Percentiles rank a stretch among this genome's conserved stretches.
These are phyloP conservation scores for Tilletia setariae DNA, from an alignment of 1,284 basidiomycete genomes.

Conservation along the genomic window DNA sequence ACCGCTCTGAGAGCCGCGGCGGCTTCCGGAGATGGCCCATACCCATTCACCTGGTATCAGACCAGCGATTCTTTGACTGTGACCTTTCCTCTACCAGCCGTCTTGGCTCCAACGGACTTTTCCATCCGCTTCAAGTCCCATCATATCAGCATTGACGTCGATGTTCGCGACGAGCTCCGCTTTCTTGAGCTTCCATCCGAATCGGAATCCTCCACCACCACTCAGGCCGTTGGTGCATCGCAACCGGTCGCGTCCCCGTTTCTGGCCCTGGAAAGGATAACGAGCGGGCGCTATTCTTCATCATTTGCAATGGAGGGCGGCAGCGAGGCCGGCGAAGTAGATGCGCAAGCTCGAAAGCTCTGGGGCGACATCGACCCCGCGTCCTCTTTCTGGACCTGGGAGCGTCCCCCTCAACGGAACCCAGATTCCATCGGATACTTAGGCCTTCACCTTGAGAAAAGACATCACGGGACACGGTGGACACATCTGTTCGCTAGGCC, in stretches of 20 bases:
- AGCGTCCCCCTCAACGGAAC: slow-evolving; percentile 20
- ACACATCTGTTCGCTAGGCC: slow-evolving; percentile 67
- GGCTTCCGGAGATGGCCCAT: slow-evolving; percentile 23
- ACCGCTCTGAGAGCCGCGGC: not conserved
- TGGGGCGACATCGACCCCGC: slow-evolving; percentile 42
- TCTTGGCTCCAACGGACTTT: slow-evolving; percentile 39
- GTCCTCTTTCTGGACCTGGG: slow-evolving; percentile 40
- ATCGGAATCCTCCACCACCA: slow-evolving; percentile 69
- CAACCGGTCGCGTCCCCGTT: not conserved
- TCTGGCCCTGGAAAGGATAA: not conserved
- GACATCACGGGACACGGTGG: slow-evolving; percentile 69
- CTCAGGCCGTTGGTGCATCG: slow-evolving; percentile 54
- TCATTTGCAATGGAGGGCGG: not conserved
- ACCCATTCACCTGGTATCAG: slow-evolving; percentile 86
- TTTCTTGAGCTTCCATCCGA: slow-evolving; percentile 64
- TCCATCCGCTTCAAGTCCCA: slow-evolving; percentile 64
- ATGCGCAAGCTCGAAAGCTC: slow-evolving; percentile 31
- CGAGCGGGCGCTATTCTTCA: not conserved
- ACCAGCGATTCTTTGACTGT: slow-evolving; percentile 75
- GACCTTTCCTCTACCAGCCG: slow-evolving; percentile 73
- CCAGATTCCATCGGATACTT: slow-evolving; percentile 22
- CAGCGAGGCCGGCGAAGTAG: slow-evolving; percentile 22
- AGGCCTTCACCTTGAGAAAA: slow-evolving; percentile 45
- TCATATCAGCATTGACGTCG: slow-evolving; percentile 63
- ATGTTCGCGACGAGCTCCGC: slow-evolving; percentile 52